These are phyloP conservation scores for Sindora glabra DNA, from an alignment of 306 rosid species.

Conservation along the genomic window DNA sequence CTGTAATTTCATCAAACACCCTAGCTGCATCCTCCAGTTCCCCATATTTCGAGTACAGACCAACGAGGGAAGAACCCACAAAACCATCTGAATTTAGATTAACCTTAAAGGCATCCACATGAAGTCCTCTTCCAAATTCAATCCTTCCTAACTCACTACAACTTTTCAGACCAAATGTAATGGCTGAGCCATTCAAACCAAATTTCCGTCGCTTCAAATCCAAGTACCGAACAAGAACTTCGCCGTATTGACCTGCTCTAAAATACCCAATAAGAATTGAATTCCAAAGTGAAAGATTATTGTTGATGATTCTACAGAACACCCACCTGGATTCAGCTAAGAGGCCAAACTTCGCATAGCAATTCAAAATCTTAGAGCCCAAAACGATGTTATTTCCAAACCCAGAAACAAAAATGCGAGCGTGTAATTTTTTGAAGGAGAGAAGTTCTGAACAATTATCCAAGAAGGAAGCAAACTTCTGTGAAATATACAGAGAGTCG, in stretches of 20 bases:
- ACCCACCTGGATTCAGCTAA: conserved; percentile 11
- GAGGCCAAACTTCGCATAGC: conserved; percentile 19
- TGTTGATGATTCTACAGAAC: background rate
- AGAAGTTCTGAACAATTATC: conserved; percentile 13
- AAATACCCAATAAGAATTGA: conserved; percentile 21
- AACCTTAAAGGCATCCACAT: conserved; percentile 35
- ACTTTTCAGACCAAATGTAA: conserved; percentile 30
- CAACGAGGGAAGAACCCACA: conserved; percentile 41
- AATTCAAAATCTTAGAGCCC: conserved; percentile 21
- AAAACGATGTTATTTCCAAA: conserved; percentile 4
- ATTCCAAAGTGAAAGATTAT: conserved; percentile 18
- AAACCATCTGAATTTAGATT: conserved; percentile 29
- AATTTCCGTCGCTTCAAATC: conserved; percentile 11
- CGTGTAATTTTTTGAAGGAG: conserved; percentile 20
- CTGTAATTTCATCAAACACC: conserved; percentile 43
- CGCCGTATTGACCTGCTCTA: conserved; percentile 3
- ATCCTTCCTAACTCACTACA: conserved; percentile 17
- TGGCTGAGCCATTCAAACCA: conserved; percentile 20
- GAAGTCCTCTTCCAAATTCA: conserved; percentile 33
- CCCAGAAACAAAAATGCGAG: conserved; percentile 17
- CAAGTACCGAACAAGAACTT: conserved; percentile 24
- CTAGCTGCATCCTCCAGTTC: conserved; percentile 19
- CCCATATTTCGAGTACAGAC: conserved; percentile 16
- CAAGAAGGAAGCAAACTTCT: background rate
- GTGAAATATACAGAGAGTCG: background rate